Percentiles rank a stretch among this genome's conserved stretches.
Conservation (phyloP, 352 stramenopile genomes). For the Phytophthora foliorum region DNA sequence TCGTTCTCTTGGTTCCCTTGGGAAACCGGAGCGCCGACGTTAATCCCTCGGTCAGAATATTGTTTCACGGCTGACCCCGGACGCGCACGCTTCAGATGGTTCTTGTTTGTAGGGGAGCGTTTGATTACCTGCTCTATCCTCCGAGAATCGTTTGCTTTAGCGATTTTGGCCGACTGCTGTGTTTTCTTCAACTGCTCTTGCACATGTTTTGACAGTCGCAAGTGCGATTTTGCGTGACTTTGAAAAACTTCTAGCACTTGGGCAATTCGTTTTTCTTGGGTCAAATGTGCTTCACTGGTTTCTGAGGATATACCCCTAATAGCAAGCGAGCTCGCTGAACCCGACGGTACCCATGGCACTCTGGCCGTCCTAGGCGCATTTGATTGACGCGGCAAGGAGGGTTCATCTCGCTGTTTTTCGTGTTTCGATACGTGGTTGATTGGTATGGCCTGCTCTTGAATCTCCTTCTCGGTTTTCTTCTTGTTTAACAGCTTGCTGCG, state of each 20-base stretch:
- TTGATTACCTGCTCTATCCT: slow-evolving; percentile 5
- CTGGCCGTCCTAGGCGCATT: slow-evolving; percentile 13
- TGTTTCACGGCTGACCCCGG: slow-evolving; percentile 9
- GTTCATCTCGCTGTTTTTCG: slow-evolving; percentile 4
- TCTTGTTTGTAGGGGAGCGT: background rate
- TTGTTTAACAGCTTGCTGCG: slow-evolving; percentile 28
- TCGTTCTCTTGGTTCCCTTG: slow-evolving; percentile 23
- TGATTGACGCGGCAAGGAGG: slow-evolving; percentile 2
- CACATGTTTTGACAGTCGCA: slow-evolving; percentile 19
- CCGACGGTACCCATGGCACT: slow-evolving; percentile 17
- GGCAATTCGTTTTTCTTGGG: slow-evolving; percentile 24
- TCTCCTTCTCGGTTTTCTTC: slow-evolving; percentile 15
- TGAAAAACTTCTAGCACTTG: slow-evolving; percentile 26
- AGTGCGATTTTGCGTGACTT: slow-evolving; percentile 14
- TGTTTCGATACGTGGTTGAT: background rate
- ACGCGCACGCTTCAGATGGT: background rate
- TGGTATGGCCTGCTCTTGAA: background rate
- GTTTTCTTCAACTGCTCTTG: slow-evolving; percentile 24
- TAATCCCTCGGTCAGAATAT: background rate
- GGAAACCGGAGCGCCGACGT: background rate
- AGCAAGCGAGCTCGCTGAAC: slow-evolving; percentile 16
- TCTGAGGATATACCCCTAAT: slow-evolving; percentile 8
- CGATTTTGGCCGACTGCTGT: slow-evolving; percentile 10
- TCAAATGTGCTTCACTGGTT: background rate
- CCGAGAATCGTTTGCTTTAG: background rate